These are phyloP conservation scores for Lachnellula occidentalis DNA, from an alignment of 2,329 filamentous ascomycete species.

Conservation along the genomic window DNA sequence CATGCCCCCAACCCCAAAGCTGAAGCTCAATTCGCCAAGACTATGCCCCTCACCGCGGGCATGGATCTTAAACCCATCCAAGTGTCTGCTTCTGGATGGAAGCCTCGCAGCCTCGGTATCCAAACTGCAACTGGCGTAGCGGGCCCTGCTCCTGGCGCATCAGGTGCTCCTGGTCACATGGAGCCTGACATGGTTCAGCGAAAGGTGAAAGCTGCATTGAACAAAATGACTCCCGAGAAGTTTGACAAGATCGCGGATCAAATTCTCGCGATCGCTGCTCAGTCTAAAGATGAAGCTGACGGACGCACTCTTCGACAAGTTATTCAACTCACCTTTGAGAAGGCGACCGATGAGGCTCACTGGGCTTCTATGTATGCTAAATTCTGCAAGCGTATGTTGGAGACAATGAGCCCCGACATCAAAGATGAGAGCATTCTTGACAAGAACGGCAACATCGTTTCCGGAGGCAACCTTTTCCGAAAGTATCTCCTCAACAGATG, in stretches of 20 bases:
- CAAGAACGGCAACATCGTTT: constrained; percentile 81
- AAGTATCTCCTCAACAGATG: constrained; percentile 98
- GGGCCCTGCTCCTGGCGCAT: constrained; percentile 40
- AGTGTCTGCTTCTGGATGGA: constrained; percentile 76
- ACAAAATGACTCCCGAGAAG: constrained; percentile 99
- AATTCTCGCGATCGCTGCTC: constrained; percentile 84
- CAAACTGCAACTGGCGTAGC: constrained; percentile 34
- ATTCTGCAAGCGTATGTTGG: constrained; percentile 96
- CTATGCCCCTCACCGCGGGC: constrained; percentile 85
- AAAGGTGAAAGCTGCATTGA: constrained; percentile 96
- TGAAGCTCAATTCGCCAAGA: constrained; percentile 70
- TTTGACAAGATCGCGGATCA: constrained; percentile 94
- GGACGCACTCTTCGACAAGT: constrained; percentile 94
- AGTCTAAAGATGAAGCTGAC: constrained; percentile 93
- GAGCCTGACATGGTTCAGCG: constrained; percentile 92
- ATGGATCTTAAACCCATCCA: constrained; percentile 76
- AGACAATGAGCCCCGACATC: constrained; percentile 90
- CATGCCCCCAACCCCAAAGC: constrained; percentile 41
- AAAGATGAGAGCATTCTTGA: constrained; percentile 93
- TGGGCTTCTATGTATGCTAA: constrained; percentile 99
- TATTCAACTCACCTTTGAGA: constrained; percentile 98
- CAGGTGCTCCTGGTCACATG: constrained; percentile 52
- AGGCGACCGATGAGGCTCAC: constrained; percentile 96
- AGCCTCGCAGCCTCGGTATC: constrained; percentile 65
- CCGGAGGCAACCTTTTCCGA: constrained; percentile 89